These are phyloP conservation scores for Hericium rajendrae DNA, from an alignment of 768 basidiomycete species.

Conservation along the genomic window DNA sequence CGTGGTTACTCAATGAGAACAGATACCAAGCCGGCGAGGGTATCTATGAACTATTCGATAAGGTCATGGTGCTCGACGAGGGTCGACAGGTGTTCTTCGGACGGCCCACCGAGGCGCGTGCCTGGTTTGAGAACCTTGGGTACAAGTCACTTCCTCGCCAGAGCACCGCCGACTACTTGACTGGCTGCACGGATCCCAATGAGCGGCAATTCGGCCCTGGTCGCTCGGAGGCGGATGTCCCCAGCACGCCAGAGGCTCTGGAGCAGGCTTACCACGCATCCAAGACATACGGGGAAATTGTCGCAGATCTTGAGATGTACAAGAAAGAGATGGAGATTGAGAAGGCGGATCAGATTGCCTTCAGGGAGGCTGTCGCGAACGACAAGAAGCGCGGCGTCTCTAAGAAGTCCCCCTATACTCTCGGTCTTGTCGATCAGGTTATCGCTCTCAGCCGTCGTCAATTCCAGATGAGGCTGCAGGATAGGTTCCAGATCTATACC, in stretches of 20 bases:
- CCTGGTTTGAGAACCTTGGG: constrained; percentile 70
- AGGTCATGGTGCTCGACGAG: constrained; percentile 75
- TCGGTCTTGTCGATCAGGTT: constrained; percentile 71
- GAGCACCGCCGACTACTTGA: constrained; percentile 84
- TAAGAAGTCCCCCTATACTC: constrained; percentile 74
- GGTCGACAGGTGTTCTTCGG: constrained; percentile 83
- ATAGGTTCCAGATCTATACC: constrained; percentile 68
- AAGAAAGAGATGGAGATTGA: constrained; percentile 47
- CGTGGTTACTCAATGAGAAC: constrained; percentile 22
- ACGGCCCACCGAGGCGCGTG: constrained; percentile 59
- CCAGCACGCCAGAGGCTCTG: constrained; percentile 57
- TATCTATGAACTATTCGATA: constrained; percentile 77
- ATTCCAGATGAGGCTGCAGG: constrained; percentile 65
- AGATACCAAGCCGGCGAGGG: constrained; percentile 65
- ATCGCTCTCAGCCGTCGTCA: constrained; percentile 61
- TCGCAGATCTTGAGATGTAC: constrained; percentile 44
- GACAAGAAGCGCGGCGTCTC: constrained; percentile 79
- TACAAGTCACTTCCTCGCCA: constrained; percentile 73
- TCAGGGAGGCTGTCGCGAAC: constrained; percentile 63
- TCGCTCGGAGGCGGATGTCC: constrained; percentile 46
- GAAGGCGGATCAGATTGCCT: constrained; percentile 61
- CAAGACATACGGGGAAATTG: constrained; percentile 31
- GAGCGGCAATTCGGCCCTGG: constrained; percentile 73
- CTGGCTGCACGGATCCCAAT: constrained; percentile 75
- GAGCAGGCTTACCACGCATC: constrained; percentile 54